phyloP scores from a whole-genome alignment of 2,329 filamentous ascomycete genomes.

The Talaromyces rugulosus region DNA sequence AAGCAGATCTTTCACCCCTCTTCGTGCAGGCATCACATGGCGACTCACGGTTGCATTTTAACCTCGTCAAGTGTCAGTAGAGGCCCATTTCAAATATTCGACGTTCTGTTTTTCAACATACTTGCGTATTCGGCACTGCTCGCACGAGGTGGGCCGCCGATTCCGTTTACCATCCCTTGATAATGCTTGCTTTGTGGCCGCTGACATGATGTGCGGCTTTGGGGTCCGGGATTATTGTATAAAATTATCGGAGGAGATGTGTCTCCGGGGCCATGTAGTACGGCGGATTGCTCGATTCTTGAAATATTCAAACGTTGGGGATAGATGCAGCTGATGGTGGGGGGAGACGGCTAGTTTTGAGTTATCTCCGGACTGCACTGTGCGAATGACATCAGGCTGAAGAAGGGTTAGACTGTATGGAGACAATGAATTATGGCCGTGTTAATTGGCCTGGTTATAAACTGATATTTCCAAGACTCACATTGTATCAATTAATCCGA shows the following conservation, averaged over 20 bases:
- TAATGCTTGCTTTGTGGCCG: neutral
- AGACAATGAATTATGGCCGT: too few species aligned
- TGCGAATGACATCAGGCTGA: too few species aligned
- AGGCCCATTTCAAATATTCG: neutral
- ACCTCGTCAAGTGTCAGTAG: neutral
- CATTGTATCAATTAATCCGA: too few species aligned
- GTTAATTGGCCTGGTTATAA: too few species aligned
- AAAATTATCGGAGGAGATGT: neutral
- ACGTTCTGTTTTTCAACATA: neutral
- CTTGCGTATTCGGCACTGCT: conserved; percentile 13
- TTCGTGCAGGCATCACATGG: conserved; percentile 11
- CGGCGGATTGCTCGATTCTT: too few species aligned
- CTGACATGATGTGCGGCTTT: neutral
- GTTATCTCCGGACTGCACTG: too few species aligned
- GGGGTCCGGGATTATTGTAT: neutral
- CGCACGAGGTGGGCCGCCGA: conserved; percentile 13
- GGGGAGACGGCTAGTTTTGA: too few species aligned
- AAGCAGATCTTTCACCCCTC: conserved; percentile 7
- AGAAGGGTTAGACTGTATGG: too few species aligned
- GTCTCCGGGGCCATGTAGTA: too few species aligned
- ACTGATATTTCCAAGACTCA: too few species aligned
- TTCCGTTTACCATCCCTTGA: conserved; percentile 12
- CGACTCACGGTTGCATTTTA: conserved; percentile 11
- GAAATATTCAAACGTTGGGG: too few species aligned
- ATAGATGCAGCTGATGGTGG: too few species aligned